These are phyloP conservation scores for Coemansia asiatica DNA, from an alignment of 192 early-diverging fungal genomes.

Conservation along the genomic window DNA sequence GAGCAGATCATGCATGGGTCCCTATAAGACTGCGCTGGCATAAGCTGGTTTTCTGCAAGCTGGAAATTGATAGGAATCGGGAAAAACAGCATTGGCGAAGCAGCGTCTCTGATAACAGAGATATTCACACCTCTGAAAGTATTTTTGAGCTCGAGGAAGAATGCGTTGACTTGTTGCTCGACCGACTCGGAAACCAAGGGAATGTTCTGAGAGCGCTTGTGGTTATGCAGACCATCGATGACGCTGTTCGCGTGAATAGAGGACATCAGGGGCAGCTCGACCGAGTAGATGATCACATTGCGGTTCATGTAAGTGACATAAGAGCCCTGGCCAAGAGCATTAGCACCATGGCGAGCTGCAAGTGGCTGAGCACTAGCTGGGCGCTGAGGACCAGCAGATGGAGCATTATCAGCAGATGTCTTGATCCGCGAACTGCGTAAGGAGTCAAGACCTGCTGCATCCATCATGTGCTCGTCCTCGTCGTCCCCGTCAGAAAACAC, in stretches of 20 bases:
- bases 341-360: neutral
- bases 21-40: slow-evolving; percentile 16
- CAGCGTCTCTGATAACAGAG: neutral
- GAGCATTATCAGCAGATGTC: neutral
- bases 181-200: neutral
- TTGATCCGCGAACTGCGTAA: neutral
- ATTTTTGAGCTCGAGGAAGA: neutral
- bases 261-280: neutral
- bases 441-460: neutral
- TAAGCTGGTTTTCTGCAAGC: neutral
- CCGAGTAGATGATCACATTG: neutral
- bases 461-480: slow-evolving; percentile 6
- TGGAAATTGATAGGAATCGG: slow-evolving; percentile 26
- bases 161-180: neutral
- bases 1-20: neutral
- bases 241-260: neutral
- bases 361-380: neutral
- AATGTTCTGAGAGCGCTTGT: neutral
- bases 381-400: neutral
- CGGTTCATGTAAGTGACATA: neutral
- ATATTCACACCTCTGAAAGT: neutral
- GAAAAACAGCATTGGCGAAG: slow-evolving; percentile 22
- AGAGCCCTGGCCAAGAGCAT: too few relatives aligned
- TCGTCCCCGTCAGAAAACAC: neutral
- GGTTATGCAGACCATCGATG: neutral